phyloP scores from a whole-genome alignment of 2,329 filamentous ascomycete genomes.

The Fusarium sp. region DNA sequence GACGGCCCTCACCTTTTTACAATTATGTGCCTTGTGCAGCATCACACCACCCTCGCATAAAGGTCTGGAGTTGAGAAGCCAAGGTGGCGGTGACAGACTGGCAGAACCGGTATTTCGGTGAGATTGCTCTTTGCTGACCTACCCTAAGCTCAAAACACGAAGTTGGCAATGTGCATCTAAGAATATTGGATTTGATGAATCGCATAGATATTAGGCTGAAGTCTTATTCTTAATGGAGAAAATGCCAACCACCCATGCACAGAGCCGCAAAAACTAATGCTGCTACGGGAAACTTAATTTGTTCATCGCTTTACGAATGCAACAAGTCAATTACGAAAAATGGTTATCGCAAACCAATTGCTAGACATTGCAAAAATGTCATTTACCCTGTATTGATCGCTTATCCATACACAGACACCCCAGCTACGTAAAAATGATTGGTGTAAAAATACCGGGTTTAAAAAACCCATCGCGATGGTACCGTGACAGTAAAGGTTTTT shows the following conservation, averaged over 20 bases:
- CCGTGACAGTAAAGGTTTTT: neutral
- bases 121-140: neutral
- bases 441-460: neutral
- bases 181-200: neutral
- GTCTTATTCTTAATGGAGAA: neutral
- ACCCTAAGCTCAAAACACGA: neutral
- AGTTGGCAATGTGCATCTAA: neutral
- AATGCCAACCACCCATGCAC: neutral
- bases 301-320: neutral
- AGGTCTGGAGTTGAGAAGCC: neutral
- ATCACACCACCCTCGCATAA: neutral
- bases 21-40: neutral
- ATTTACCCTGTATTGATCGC: no score
- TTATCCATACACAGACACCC: neutral
- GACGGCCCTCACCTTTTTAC: neutral
- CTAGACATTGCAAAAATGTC: neutral
- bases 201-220: neutral
- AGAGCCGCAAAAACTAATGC: neutral
- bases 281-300: neutral
- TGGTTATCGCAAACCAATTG: neutral
- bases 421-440: neutral
- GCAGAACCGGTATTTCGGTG: rapidly evolving
- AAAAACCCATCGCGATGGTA: neutral
- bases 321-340: neutral
- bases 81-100: neutral